Evolutionary conservation across 1,139 yeast species (phyloP).

Genomic region (Nakaseomyces delphensis): DNA sequence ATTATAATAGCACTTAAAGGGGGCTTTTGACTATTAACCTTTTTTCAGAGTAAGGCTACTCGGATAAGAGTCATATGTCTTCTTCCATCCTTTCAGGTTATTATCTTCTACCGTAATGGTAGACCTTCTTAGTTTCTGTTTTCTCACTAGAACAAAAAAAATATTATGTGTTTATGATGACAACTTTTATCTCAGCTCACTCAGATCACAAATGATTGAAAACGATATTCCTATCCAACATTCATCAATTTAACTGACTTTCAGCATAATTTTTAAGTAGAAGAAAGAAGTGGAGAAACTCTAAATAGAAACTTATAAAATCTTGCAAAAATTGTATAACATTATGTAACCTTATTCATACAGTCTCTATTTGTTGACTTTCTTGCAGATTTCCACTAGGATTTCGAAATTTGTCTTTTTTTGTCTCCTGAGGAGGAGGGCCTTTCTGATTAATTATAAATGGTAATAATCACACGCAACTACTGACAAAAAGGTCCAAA

Average conservation of each 20-base stretch:
- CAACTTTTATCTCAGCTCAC: constrained; percentile 33
- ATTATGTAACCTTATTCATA: no score
- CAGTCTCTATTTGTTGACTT: no score
- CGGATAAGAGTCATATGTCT: background rate
- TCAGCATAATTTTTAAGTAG: background rate
- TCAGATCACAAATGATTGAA: constrained; percentile 32
- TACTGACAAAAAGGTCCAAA: no score
- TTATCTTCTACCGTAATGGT: no score
- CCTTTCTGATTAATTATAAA: no score
- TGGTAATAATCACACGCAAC: no score
- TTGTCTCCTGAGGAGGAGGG: background rate
- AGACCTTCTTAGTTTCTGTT: background rate
- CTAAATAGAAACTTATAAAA: background rate
- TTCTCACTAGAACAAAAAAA: background rate
- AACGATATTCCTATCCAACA: constrained; percentile 31
- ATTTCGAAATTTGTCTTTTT: background rate
- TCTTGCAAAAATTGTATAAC: background rate
- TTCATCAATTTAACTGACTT: constrained; percentile 29
- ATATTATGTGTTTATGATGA: constrained; percentile 26
- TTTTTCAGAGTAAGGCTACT: background rate
- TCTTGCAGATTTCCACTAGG: no score
- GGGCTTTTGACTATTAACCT: no score
- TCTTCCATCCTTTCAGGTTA: no score
- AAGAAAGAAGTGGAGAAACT: background rate
- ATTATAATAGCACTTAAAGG: no score